These are phyloP conservation scores for Stephania japonica DNA, from an alignment of 164 flowering plant species.

Conservation along the genomic window DNA sequence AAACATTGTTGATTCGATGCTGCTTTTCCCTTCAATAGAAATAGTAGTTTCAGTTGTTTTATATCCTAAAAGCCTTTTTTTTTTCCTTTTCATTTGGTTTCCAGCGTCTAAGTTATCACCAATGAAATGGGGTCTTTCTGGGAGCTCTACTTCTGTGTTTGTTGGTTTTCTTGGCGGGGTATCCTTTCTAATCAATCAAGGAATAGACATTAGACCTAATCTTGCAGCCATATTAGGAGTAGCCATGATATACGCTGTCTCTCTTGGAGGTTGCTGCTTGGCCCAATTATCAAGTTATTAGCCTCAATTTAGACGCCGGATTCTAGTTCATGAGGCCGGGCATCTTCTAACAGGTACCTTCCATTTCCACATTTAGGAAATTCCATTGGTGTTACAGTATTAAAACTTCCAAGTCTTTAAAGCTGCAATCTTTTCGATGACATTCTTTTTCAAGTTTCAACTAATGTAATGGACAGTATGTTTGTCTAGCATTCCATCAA, in stretches of 20 bases:
- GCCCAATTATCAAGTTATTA: constrained; percentile 86
- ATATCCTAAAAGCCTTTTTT: neutral
- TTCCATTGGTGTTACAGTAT: too few species aligned
- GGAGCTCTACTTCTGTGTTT: constrained; percentile 48
- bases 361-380: too few species aligned
- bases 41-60: too few species aligned
- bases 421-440: neutral
- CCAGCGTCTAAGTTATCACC: constrained; percentile 79
- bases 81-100: constrained; percentile 5
- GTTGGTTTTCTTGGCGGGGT: constrained; percentile 63
- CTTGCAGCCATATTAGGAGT: constrained; percentile 69
- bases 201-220: constrained; percentile 82
- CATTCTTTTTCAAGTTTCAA: neutral
- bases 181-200: constrained; percentile 65
- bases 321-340: constrained; percentile 97
- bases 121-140: constrained; percentile 94
- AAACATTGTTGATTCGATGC: too few species aligned
- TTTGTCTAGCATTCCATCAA: neutral
- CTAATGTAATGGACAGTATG: neutral
- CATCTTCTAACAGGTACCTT: constrained; percentile 74
- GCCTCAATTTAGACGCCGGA: constrained; percentile 87
- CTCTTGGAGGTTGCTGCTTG: constrained; percentile 83
- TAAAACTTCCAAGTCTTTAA: neutral
- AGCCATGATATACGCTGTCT: constrained; percentile 60
- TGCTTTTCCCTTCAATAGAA: too few species aligned